A percentile compares a stretch with the other conserved stretches of the same genome.
These are phyloP conservation scores for Arthrobotrys sinensis DNA, from an alignment of 2,329 filamentous ascomycete species.

Conservation along the genomic window DNA sequence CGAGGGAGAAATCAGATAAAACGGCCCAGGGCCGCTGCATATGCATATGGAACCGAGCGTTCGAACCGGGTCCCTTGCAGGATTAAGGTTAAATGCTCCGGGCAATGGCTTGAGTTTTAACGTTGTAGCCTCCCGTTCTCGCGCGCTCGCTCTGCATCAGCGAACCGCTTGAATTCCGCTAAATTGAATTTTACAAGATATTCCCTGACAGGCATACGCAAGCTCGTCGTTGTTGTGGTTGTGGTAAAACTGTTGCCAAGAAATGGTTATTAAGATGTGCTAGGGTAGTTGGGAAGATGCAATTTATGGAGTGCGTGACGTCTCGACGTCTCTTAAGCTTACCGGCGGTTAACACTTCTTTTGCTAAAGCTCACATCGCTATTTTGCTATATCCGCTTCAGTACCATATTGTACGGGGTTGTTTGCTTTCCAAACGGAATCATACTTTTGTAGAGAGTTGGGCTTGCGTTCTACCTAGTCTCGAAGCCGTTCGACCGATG, in stretches of 20 bases:
- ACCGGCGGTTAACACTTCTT: slow-evolving; percentile 15
- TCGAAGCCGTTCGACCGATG: too few species aligned
- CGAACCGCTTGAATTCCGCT: slow-evolving; percentile 27
- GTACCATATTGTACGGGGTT: neutral
- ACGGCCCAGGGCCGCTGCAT: neutral
- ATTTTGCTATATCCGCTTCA: too few species aligned
- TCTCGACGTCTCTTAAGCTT: slow-evolving; percentile 1
- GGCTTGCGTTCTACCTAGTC: too few species aligned
- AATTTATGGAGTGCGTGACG: slow-evolving; percentile 33
- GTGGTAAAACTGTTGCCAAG: slow-evolving; percentile 50
- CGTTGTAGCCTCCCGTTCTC: slow-evolving; percentile 31
- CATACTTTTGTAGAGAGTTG: neutral
- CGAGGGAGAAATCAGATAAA: slow-evolving; percentile 13
- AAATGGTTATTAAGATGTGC: slow-evolving; percentile 22
- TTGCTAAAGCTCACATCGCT: too few species aligned
- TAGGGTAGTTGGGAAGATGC: slow-evolving; percentile 24
- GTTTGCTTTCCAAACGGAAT: neutral
- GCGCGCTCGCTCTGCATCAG: slow-evolving; percentile 17
- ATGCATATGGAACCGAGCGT: slow-evolving; percentile 43
- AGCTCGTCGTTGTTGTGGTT: slow-evolving; percentile 33
- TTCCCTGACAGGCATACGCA: slow-evolving; percentile 42
- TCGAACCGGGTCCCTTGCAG: slow-evolving; percentile 37
- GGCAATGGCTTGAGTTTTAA: slow-evolving; percentile 4
- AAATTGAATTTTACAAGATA: slow-evolving; percentile 32
- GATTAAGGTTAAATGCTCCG: slow-evolving; percentile 51